These are phyloP conservation scores for Artemisia argyi DNA, from an alignment of 129 eudicot species.

Conservation along the genomic window DNA sequence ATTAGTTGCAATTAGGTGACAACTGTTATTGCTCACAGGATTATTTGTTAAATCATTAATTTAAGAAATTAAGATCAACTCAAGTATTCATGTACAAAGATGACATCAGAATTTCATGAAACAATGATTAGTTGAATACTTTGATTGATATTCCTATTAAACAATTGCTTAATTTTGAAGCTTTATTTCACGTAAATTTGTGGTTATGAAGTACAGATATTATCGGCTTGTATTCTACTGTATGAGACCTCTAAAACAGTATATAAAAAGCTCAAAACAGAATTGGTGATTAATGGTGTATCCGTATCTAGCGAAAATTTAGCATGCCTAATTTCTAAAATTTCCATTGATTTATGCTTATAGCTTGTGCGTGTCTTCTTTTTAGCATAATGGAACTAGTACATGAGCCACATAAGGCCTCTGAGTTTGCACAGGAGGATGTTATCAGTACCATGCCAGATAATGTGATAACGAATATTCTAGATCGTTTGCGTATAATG, in stretches of 20 bases:
- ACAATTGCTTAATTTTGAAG: no score
- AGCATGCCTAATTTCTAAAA: no score
- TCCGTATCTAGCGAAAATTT: no score
- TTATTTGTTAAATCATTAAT: no score
- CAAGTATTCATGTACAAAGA: no score
- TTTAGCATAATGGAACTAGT: background rate
- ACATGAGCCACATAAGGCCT: background rate
- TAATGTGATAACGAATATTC: constrained; percentile 10
- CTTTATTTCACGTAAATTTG: background rate
- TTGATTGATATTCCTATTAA: no score
- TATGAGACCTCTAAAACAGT: background rate
- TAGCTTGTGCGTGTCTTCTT: background rate
- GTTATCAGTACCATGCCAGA: constrained; percentile 7
- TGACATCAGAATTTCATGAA: no score
- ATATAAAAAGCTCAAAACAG: background rate
- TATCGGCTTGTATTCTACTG: background rate
- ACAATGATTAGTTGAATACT: no score
- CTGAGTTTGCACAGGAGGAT: background rate
- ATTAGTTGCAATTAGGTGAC: no score
- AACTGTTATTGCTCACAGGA: no score
- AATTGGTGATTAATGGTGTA: background rate
- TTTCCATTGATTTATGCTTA: background rate
- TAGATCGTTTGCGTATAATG: constrained; percentile 2
- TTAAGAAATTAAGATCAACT: no score
- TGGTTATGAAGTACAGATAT: background rate